phyloP scores from a whole-genome alignment of 2,329 filamentous ascomycete genomes.

The Colletotrichum neosansevieriae region DNA sequence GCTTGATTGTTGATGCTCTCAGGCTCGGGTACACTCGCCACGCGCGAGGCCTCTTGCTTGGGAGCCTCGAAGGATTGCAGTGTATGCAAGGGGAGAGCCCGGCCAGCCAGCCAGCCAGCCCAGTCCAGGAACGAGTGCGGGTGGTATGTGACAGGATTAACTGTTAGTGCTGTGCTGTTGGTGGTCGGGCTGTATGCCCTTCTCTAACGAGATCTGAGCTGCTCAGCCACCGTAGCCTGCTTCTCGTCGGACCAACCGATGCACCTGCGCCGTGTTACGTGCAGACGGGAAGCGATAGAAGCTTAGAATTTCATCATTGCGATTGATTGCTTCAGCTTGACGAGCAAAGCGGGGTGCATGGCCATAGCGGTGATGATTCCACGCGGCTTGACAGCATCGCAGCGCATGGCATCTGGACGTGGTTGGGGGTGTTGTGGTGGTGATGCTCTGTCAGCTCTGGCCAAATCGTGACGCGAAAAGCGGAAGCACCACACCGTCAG shows the following conservation, averaged over 20 bases:
- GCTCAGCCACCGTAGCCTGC: conserved; percentile 34
- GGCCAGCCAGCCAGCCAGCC: background rate
- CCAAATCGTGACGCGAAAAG: too few relatives aligned
- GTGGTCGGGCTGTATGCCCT: conserved; percentile 27
- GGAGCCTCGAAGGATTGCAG: conserved; percentile 20
- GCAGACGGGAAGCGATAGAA: conserved; percentile 21
- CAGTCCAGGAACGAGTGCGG: background rate
- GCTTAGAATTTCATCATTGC: conserved; percentile 25
- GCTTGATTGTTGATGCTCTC: background rate
- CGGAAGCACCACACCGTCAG: background rate
- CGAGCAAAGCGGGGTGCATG: conserved; percentile 24
- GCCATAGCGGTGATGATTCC: background rate
- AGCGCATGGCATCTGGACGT: background rate
- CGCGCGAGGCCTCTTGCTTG: background rate
- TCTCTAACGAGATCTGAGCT: conserved; percentile 11
- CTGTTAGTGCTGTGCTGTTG: conserved; percentile 19
- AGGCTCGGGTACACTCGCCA: conserved; percentile 25
- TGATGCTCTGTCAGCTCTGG: too few relatives aligned
- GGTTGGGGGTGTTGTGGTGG: background rate
- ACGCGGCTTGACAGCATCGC: conserved; percentile 9
- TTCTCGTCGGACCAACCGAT: conserved; percentile 30
- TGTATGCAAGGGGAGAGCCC: conserved; percentile 31
- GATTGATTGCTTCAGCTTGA: background rate
- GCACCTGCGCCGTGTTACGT: conserved; percentile 22
- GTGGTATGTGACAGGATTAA: background rate